Evolutionary conservation across 257 asterid genomes (phyloP), one percentile per base, ranked within the genome.

Genomic region (Lantana camara): DNA sequence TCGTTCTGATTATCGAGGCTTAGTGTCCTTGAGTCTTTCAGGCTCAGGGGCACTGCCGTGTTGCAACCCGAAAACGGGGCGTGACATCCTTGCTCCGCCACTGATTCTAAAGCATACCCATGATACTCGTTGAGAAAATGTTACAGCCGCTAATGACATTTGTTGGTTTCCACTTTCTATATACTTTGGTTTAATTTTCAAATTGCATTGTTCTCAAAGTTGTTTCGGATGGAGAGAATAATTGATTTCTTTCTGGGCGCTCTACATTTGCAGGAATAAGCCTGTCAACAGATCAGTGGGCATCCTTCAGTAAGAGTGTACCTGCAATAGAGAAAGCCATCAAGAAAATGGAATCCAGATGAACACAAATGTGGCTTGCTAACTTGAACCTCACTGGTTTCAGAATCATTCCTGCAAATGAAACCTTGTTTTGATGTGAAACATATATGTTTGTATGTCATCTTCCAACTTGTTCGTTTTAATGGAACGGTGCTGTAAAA

Each of bases 281-380:
- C 87, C 77, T 93, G 85, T 75, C 96, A 5, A 55, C 91, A 5
- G 96, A 86, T 73, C 96, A 91, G 48, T 88, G 98, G 98, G 79
- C 77, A 9, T 41, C 85, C 7, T 88, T 91, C 79, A 82, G 75
- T 49, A 86, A 88, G 74, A 79, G 73, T 19, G 74, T 90, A 44
- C 91, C 96, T 29, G 95, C 77, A 47, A 83, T 93, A 50, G 99
- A 93, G 78, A 76, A 83, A 41, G 97, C 97, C 64, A 88, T 93
- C 73, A 73, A 76, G 80, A 86, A 82, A 74, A 74, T 90, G 95
- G 87, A 90, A 68, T 75, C 91, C 3, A 80, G 92, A 69, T 86
- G 75, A 73, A 69, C 49, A 32, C n/a, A 57, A 70, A 27, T 6
- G 32, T 20, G n/a, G 20, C 44, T 14, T 11, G 34, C 71, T 38